Evolutionary conservation across 495 filamentous ascomycete species (phyloP), one percentile per base, ranked within the genome.

Genomic region (Penicillium simplicissimum): DNA sequence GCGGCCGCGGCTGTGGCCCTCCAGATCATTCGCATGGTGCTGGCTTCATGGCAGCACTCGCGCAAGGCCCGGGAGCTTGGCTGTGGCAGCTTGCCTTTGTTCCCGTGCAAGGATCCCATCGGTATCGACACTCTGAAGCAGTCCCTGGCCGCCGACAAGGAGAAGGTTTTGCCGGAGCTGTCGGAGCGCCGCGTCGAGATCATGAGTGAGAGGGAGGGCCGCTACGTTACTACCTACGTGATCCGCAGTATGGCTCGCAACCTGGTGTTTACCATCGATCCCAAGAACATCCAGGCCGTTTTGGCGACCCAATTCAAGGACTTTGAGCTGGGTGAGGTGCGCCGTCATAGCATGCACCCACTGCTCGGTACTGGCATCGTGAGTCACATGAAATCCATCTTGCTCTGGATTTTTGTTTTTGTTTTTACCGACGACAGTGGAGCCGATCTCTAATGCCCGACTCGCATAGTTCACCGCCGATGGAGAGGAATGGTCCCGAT

Each of bases 241-340:
- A 23, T 71, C 13, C 67, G 70, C 35, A 70, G 71, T 34, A 52
- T 74, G 28, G 73, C 72, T 47, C 64, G 65, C 31, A 61, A 74
- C 21, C 51, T 58, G 19, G 43, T 76, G 54, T 73, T 72, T 42
- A 86, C 85, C 10, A 70, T 76, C 52, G 84, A 86, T 21, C 82
- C 82, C 8, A 78, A 78, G 58, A 86, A 86, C 63, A 65, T 85
- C 17, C 78, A 82, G 65, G 80, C 84, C 28, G 60, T 85, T 10
- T 72, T 86, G 35, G 80, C 84, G 6, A 82, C 78, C 8, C 76
- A 87, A 59, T 86, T 85, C 65, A 71, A 81, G 55, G 80, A 83
- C 58, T 83, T 83, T 57, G 72, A 74, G 52, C 71, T 82, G 33
- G 77, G 77, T 10, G 38, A 60, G n/a, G 43, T 59, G 40, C 72